Evolutionary conservation across 1,284 basidiomycete genomes (phyloP), one percentile per base, ranked within the genome.

Genomic region (Laetiporus sulphureus): DNA sequence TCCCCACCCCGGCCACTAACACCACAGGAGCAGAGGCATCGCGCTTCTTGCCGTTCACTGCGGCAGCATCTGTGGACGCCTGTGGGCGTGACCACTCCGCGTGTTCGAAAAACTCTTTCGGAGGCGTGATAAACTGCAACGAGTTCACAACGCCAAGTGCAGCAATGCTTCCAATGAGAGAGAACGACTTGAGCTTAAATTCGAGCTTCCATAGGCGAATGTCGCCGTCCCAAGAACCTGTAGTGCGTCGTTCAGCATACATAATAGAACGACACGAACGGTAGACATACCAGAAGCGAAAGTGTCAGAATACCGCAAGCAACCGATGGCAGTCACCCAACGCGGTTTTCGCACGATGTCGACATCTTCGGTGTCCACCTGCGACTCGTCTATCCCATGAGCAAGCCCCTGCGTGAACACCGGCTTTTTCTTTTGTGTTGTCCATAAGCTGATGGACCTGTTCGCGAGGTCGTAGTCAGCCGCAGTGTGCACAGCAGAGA

Each of bases 341-440:
- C 95, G 73, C 5, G 96, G 88, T 21, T 82, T 83, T 30, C 71
- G 69, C 31, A 91, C 75, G 23, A 75, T 53, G 18, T 50, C 50
- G 38, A 59, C 55, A n/a, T 87, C 86, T 54, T 89, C 84, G 0
- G 79, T 80, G 45, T 81, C 76, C 5, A 83, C 86, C 5, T 71
- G 61, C 13, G 72, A 69, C 57, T 84, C 75, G 44, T 89, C 74
- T 40, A 92, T 67, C 2, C 96, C 96, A 61, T 99, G 95, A 1
- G 91, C 89, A 31, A 95, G 69, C 4, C 84, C 70, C 36, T 84
- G 74, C 0, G 82, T 90, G 62, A 87, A 97, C 37, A 96, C 68
- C 0, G 95, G 91, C 65, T 99, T 99, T 73, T 99, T 98, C 72
- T 94, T 96, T 47, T 80, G 78, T n/a, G 83, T 90, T 27, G 76